Evolutionary conservation across 2,329 filamentous ascomycete genomes (phyloP), one percentile per base, ranked within the genome.

Genomic region (Fusarium sarcochroum): DNA sequence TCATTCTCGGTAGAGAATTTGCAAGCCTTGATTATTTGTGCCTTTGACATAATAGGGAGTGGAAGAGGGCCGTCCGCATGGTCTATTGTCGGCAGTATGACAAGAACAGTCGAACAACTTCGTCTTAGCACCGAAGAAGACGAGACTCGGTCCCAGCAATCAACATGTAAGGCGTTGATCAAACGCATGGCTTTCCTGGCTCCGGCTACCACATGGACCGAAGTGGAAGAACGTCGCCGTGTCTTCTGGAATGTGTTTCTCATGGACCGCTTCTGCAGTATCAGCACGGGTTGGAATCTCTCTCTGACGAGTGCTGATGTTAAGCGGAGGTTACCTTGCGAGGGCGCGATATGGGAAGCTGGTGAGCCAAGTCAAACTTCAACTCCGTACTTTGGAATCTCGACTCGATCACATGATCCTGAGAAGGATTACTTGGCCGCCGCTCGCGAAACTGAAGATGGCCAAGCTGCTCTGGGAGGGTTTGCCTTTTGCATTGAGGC

Each of bases 401-500:
- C 77, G 3, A 77, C 80, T 32, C 74, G 73, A 44, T 70, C 73
- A 11, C 70, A 66, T 60, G 35, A 69, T 44, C 46, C 63, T 49
- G 35, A 69, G 46, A 64, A 71, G 4, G 74, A 73, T 10, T 40
- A 47, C 17, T 18, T 55, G 4, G 48, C 52, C 4, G 56, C 45
- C 7, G 57, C 41, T n/a, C 45, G 55, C 17, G 59, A 61, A 15
- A 54, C 20, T 2, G 66, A 65, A 13, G 59, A 57, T 1, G 66
- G 53, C 1, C 73, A 77, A 20, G 68, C 70, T 8, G 74, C 74
- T 7, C 54, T 82, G 3, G 81, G 77, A 14, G 80, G 80, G 0
- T 82, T 83, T 50, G 81, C 82, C 0, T 84, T 82, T 59, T 77
- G 76, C n/a, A 79, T 83, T n/a, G 81, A 83, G 59, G 81, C 81